A percentile compares a stretch with the other conserved stretches of the same genome.
These are phyloP conservation scores for Actinomucor elegans DNA, from an alignment of 371 early-diverging fungal species.

Conservation along the genomic window DNA sequence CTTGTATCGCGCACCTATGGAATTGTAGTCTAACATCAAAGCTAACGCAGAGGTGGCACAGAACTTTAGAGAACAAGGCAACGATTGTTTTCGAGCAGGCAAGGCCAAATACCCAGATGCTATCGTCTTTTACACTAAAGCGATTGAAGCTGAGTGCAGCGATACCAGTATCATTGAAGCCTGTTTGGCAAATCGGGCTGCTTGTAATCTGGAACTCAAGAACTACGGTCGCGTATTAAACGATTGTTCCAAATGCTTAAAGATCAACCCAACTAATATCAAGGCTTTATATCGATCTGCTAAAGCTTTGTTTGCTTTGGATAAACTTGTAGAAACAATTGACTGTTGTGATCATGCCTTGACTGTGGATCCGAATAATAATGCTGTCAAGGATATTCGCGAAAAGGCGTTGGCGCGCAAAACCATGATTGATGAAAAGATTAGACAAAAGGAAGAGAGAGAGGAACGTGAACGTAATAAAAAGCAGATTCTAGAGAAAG, in stretches of 20 bases:
- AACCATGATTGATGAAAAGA: constrained; percentile 38
- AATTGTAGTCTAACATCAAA: background rate
- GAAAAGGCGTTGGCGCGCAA: constrained; percentile 47
- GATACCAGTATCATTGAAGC: constrained; percentile 76
- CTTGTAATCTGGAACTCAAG: constrained; percentile 88
- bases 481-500: constrained; percentile 41
- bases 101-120: constrained; percentile 75
- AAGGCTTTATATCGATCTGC: constrained; percentile 94
- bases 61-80: constrained; percentile 96
- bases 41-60: constrained; percentile 73
- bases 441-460: constrained; percentile 42
- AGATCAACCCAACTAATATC: constrained; percentile 75
- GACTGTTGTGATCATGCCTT: constrained; percentile 82
- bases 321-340: constrained; percentile 77
- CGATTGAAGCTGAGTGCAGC: constrained; percentile 76
- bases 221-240: constrained; percentile 71
- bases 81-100: constrained; percentile 84
- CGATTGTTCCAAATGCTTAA: constrained; percentile 88
- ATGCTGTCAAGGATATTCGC: constrained; percentile 48
- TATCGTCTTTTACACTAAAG: constrained; percentile 84
- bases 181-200: constrained; percentile 89
- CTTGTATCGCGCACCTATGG: too few species aligned
- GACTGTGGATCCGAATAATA: constrained; percentile 71
- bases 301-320: constrained; percentile 77
- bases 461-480: constrained; percentile 50